Evolutionary conservation across 805 yeast genomes (phyloP), one percentile per base, ranked within the genome.

Genomic region (Pichia deserticola): DNA sequence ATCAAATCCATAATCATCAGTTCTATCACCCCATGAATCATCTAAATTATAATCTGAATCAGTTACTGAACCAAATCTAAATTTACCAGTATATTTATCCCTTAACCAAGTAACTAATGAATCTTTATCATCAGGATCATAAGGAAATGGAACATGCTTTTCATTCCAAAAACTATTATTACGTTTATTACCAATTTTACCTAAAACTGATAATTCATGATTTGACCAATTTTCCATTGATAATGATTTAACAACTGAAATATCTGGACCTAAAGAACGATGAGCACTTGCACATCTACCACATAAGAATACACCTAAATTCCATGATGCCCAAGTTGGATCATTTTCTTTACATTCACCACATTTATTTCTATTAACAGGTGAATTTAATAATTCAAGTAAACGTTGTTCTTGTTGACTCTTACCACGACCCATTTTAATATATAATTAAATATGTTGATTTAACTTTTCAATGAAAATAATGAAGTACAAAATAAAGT

Each of bases 221-320:
- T 63, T 63, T 1, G 73, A 56, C 96, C 96, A 88, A 4, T 70
- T 66, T 57, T 88, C 96, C 61, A 84, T 70, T 5, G 89, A 80
- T 48, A 88, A 68, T 0, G 90, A 83, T 59, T 85, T 86, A 7
- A 86, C 87, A 45, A 71, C 67, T 5, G 90, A 82, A 11, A 82
- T 65, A 39, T 79, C 80, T 2, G 72, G 57, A 0, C 89, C 86
- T 40, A 86, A 70, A 49, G 77, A 76, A 52, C 88, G 72, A 65
- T 88, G 96, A 35, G 82, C 74, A 4, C 87, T 79, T 8, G 95
- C 92, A 73, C 96, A 88, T 55, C 93, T 71, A 13, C 93, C 93
- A 69, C 96, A 88, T 15, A 88, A 69, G 51, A 88, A 81, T 5
- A 86, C 68, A 30, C 95, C 95, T 40, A 86, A 57, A 41, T 68